Evolutionary conservation across 805 yeast genomes (phyloP).

Genomic region (Lipomyces japonicus): DNA sequence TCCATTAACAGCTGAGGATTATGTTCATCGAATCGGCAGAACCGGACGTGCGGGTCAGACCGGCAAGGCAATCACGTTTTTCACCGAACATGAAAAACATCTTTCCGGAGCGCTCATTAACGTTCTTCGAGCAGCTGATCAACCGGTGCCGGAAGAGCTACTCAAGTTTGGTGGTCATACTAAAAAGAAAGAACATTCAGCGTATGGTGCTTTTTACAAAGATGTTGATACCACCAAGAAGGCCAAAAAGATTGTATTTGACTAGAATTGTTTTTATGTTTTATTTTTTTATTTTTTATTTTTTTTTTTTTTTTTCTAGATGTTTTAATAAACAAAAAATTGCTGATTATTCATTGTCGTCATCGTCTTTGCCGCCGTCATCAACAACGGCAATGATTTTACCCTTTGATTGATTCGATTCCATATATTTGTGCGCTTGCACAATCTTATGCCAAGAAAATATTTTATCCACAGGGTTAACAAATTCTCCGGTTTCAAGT

Average conservation of each 20-base stretch:
- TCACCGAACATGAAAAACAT: constrained; percentile 96
- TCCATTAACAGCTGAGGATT: constrained; percentile 95
- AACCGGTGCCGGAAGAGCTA: constrained; percentile 91
- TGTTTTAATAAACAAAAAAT: too few relatives aligned
- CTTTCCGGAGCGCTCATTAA: constrained; percentile 91
- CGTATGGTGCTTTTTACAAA: constrained; percentile 97
- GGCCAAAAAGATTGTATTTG: constrained; percentile 85
- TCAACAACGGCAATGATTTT: constrained; percentile 31
- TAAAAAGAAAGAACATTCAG: constrained; percentile 94
- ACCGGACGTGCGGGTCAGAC: constrained; percentile 97
- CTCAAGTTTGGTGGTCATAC: constrained; percentile 96
- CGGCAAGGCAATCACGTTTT: constrained; percentile 91
- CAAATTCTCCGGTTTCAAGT: constrained; percentile 30
- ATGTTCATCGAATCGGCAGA: constrained; percentile 96
- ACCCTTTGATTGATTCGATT: constrained; percentile 33
- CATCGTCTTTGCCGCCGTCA: not conserved
- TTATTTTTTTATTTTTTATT: too few relatives aligned
- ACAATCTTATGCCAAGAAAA: constrained; percentile 30
- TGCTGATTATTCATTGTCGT: too few relatives aligned
- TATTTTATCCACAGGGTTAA: constrained; percentile 29
- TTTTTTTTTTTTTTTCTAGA: too few relatives aligned
- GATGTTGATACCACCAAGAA: constrained; percentile 83
- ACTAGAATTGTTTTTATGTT: constrained; percentile 34
- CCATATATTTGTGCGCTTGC: constrained; percentile 35
- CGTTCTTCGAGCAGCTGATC: constrained; percentile 88